phyloP scores from a whole-genome alignment of 768 basidiomycete genomes.

The Serendipita vermifera region DNA sequence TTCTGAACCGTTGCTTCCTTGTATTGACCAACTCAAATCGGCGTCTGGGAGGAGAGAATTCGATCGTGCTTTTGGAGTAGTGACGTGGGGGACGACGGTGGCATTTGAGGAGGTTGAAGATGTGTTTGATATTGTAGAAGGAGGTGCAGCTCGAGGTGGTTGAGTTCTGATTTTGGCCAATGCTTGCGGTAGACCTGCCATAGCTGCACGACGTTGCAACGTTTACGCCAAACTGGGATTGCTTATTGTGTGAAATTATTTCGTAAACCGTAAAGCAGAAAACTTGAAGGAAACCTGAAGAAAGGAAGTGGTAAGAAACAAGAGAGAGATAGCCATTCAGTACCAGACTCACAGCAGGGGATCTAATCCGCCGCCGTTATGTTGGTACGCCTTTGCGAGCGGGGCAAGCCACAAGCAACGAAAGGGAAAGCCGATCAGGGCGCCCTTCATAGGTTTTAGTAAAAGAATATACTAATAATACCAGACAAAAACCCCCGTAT shows the following conservation, averaged over 20 bases:
- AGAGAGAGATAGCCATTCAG: too few relatives aligned
- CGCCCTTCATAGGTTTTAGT: too few relatives aligned
- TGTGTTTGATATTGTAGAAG: neutral
- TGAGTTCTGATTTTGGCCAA: neutral
- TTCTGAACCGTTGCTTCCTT: neutral
- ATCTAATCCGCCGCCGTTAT: too few relatives aligned
- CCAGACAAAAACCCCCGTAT: too few relatives aligned
- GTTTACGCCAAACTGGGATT: too few relatives aligned
- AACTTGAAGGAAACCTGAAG: neutral
- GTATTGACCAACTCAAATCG: neutral
- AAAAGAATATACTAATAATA: too few relatives aligned
- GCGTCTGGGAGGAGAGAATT: neutral
- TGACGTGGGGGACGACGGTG: neutral
- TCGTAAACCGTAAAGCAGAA: neutral
- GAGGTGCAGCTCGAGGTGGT: neutral
- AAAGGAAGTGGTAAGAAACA: too few relatives aligned
- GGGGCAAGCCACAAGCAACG: too few relatives aligned
- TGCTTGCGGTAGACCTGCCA: neutral
- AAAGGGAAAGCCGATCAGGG: too few relatives aligned
- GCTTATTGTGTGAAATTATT: neutral
- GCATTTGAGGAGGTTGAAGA: slow-evolving; percentile 5
- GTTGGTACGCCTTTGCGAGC: too few relatives aligned
- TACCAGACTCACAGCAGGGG: too few relatives aligned
- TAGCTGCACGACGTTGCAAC: too few relatives aligned
- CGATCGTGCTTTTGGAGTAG: neutral